Conservation (phyloP, 345 rosid species). For the Streptanthus diversifolius region DNA sequence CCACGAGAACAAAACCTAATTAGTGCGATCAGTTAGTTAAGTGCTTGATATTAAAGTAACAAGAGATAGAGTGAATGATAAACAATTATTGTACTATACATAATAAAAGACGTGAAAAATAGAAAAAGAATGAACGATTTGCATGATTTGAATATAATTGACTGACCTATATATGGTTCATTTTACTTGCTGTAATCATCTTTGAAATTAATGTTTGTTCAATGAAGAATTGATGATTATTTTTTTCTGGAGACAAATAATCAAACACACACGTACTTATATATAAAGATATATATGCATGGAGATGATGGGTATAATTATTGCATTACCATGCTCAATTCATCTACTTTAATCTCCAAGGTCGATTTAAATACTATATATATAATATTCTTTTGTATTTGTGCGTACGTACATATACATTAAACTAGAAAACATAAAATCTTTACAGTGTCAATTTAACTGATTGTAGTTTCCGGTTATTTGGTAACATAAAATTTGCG, state of each 20-base stretch:
- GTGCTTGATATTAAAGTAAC: not conserved
- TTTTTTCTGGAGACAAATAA: not conserved
- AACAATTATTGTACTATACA: not conserved
- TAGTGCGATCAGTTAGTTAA: not conserved
- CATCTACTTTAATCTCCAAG: constrained; percentile 4
- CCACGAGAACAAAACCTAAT: not conserved
- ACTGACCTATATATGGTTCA: not conserved
- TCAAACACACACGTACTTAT: constrained; percentile 19
- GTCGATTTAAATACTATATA: not conserved
- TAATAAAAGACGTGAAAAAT: constrained; percentile 6
- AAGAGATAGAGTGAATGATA: constrained; percentile 6
- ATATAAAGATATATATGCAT: constrained; percentile 26
- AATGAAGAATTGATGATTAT: not conserved
- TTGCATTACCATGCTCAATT: constrained; percentile 21
- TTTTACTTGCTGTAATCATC: constrained; percentile 12
- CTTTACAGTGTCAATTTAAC: not conserved
- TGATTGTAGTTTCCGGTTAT: not conserved
- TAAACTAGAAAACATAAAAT: not conserved
- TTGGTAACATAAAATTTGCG: not conserved
- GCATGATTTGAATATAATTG: constrained; percentile 27
- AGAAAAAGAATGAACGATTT: not conserved
- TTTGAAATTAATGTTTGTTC: not conserved
- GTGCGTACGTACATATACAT: not conserved
- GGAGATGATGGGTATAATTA: constrained; percentile 32
- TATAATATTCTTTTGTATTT: not conserved